A percentile compares a stretch with the other conserved stretches of the same genome.
Conservation (phyloP, 2,329 filamentous ascomycete species). For the Pseudogymnoascus sp. region DNA sequence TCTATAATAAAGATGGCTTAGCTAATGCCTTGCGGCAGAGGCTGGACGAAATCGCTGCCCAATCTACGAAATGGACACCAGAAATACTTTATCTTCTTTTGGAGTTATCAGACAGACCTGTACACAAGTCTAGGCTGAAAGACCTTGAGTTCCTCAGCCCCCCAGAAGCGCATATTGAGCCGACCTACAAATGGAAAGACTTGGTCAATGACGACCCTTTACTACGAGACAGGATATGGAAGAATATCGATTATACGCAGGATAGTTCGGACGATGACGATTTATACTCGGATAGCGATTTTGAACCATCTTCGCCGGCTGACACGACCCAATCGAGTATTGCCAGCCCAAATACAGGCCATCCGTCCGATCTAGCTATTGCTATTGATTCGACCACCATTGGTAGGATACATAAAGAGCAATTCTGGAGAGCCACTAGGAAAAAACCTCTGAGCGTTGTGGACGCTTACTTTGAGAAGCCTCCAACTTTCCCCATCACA, state of each 20-base stretch:
- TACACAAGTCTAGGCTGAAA: slow-evolving; percentile 56
- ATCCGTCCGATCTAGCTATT: slow-evolving; percentile 28
- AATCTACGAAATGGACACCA: slow-evolving; percentile 57
- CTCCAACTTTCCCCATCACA: slow-evolving; percentile 18
- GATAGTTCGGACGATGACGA: slow-evolving; percentile 52
- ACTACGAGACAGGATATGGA: slow-evolving; percentile 61
- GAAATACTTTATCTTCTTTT: slow-evolving; percentile 73
- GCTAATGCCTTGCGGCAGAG: slow-evolving; percentile 58
- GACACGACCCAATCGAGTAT: slow-evolving; percentile 28
- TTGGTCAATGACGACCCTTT: slow-evolving; percentile 70
- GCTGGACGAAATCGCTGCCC: slow-evolving; percentile 47
- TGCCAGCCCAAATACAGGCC: slow-evolving; percentile 22
- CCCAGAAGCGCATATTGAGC: slow-evolving; percentile 36
- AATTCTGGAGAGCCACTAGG: slow-evolving; percentile 37
- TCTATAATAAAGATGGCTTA: slow-evolving; percentile 70
- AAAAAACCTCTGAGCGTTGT: background rate
- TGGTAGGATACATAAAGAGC: slow-evolving; percentile 34
- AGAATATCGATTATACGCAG: slow-evolving; percentile 54
- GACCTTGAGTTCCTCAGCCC: slow-evolving; percentile 49
- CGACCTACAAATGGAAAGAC: slow-evolving; percentile 65
- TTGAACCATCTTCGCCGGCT: slow-evolving; percentile 30
- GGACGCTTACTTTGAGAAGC: slow-evolving; percentile 9
- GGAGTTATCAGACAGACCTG: slow-evolving; percentile 71
- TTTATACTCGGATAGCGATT: slow-evolving; percentile 29
- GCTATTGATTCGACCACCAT: slow-evolving; percentile 29